These are phyloP conservation scores for Raphanus hybrid DNA, from an alignment of 441 rosid genomes.

Conservation along the genomic window DNA sequence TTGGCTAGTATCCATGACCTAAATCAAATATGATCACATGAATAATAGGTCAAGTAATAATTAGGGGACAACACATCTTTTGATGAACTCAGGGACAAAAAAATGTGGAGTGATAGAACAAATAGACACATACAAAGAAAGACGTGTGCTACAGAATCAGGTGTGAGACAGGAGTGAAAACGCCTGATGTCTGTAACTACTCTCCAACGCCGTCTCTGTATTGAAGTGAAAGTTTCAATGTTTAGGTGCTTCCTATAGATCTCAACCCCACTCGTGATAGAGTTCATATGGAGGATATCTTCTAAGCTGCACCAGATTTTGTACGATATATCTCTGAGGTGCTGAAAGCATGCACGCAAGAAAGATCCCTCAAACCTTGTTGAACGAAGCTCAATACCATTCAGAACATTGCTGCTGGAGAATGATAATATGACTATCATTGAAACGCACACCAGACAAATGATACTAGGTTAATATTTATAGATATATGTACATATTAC, in stretches of 20 bases:
- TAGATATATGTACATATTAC: background rate
- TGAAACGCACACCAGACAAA: background rate
- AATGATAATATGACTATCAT: background rate
- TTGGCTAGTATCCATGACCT: background rate
- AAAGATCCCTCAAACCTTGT: background rate
- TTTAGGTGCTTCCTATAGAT: background rate
- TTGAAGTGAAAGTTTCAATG: no score
- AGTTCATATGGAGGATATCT: background rate
- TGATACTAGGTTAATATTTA: background rate
- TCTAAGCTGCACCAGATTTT: background rate
- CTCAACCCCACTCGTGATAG: background rate
- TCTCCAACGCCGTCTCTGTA: background rate
- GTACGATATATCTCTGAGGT: background rate
- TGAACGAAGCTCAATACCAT: background rate
- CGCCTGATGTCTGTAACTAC: background rate
- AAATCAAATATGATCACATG: background rate
- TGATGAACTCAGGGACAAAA: background rate
- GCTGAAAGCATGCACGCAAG: background rate
- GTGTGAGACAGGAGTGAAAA: background rate
- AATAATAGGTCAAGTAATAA: background rate
- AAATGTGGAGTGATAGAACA: background rate
- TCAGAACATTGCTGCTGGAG: background rate
- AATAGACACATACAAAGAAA: background rate
- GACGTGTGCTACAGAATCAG: background rate
- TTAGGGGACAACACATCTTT: conserved; percentile 2